phyloP scores from a whole-genome alignment of 805 yeast species.

The Grigorovia transvaalensis region DNA sequence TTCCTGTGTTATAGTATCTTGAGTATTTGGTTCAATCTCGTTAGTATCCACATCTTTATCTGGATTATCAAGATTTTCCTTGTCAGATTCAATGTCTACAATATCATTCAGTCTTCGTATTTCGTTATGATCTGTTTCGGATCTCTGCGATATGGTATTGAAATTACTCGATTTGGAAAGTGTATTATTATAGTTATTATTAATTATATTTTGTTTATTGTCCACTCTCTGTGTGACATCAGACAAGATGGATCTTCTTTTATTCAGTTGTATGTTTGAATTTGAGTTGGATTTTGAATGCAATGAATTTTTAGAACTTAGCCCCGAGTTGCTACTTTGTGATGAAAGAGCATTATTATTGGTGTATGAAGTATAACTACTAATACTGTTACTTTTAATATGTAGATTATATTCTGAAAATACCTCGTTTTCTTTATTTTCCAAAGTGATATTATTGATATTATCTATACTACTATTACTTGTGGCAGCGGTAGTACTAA shows the following conservation, averaged over 20 bases:
- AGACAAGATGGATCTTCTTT: constrained; percentile 21
- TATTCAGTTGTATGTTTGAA: constrained; percentile 1
- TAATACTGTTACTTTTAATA: neutral
- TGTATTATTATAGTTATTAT: neutral
- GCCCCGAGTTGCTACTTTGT: neutral
- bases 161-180: too few species aligned
- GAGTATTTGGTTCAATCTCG: neutral
- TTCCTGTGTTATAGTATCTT: constrained; percentile 1
- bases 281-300: neutral
- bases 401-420: neutral
- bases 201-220: constrained; percentile 8
- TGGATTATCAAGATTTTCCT: neutral
- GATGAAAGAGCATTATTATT: neutral
- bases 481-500: neutral
- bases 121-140: neutral
- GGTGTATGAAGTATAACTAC: constrained; percentile 1
- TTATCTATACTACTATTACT: neutral
- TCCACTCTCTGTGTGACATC: constrained; percentile 26
- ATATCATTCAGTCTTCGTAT: neutral
- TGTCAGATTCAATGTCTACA: neutral
- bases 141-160: neutral
- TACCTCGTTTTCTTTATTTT: neutral
- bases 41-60: neutral
- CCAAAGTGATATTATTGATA: neutral
- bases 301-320: neutral